phyloP scores from a whole-genome alignment of 257 asterid species.

The Misopates orontium region DNA sequence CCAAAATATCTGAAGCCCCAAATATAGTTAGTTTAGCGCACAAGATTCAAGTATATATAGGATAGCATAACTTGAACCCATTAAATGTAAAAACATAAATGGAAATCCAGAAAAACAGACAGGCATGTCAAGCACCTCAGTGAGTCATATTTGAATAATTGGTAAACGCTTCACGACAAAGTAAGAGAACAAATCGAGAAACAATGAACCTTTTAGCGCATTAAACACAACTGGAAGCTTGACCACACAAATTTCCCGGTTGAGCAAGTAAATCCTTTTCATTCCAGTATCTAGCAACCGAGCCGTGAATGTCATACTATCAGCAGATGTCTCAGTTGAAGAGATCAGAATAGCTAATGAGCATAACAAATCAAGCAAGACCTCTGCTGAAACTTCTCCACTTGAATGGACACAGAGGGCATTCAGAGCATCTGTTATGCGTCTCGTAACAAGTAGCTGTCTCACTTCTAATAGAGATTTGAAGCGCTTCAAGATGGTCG shows the following conservation, averaged over 20 bases:
- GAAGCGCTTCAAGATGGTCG: conserved; percentile 64
- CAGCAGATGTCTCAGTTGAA: conserved; percentile 67
- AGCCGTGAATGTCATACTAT: conserved; percentile 74
- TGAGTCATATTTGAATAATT: not conserved
- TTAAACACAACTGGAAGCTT: conserved; percentile 79
- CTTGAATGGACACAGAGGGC: conserved; percentile 63
- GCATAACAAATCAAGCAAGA: conserved; percentile 70
- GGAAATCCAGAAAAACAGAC: not conserved
- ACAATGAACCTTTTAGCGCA: conserved; percentile 62
- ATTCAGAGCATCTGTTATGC: conserved; percentile 66
- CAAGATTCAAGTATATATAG: conserved; percentile 1
- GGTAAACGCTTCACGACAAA: not conserved
- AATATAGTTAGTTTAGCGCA: conserved; percentile 11
- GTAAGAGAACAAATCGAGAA: conserved; percentile 22
- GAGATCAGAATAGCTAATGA: conserved; percentile 61
- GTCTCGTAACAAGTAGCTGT: conserved; percentile 66
- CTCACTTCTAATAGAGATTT: conserved; percentile 70
- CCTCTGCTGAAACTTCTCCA: conserved; percentile 67
- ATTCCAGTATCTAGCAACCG: conserved; percentile 87
- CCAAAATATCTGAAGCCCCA: conserved; percentile 63
- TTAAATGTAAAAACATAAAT: not conserved
- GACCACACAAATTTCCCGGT: conserved; percentile 71
- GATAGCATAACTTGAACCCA: not conserved
- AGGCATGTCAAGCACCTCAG: not conserved
- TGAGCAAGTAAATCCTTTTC: conserved; percentile 60